Evolutionary conservation across 2,329 filamentous ascomycete species (phyloP).

Genomic region (Ophioceras dolichostomum): DNA sequence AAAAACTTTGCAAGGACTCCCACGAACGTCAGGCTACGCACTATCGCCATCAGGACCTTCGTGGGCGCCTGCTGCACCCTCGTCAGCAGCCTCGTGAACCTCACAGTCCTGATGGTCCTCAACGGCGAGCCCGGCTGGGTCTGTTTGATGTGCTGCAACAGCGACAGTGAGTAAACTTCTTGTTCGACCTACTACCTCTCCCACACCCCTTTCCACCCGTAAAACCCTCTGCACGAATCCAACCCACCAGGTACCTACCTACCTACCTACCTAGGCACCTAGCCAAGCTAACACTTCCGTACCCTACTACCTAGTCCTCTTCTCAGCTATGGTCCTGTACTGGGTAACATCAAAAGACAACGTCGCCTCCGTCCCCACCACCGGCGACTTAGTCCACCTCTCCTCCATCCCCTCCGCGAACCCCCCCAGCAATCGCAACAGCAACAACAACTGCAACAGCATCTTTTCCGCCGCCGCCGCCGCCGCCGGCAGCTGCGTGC

Average conservation of each 20-base stretch:
- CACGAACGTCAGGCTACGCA: slow-evolving; percentile 30
- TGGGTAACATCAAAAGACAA: slow-evolving; percentile 32
- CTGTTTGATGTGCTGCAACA: slow-evolving; percentile 53
- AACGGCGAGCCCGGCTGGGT: slow-evolving; percentile 50
- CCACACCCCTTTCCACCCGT: not conserved
- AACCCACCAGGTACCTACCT: too few species aligned
- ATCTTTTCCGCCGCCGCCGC: too few species aligned
- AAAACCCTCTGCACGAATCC: too few species aligned
- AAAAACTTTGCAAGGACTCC: slow-evolving; percentile 28
- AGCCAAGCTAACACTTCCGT: too few species aligned
- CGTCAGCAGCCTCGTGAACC: slow-evolving; percentile 43
- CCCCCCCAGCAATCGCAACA: too few species aligned
- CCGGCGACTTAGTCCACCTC: not conserved
- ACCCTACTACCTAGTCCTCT: slow-evolving; percentile 41
- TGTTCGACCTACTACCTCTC: not conserved
- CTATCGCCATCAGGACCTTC: slow-evolving; percentile 42
- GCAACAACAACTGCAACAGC: too few species aligned
- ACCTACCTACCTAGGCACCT: too few species aligned
- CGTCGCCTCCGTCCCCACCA: slow-evolving; percentile 4
- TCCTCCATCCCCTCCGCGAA: too few species aligned
- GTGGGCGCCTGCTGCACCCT: slow-evolving; percentile 45
- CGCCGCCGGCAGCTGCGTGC: not conserved
- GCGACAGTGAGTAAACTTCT: slow-evolving; percentile 34
- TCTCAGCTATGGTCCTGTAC: slow-evolving; percentile 35
- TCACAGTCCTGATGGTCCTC: slow-evolving; percentile 44